These are phyloP conservation scores for Peronospora destructor DNA, from an alignment of 352 stramenopile genomes.

Conservation along the genomic window DNA sequence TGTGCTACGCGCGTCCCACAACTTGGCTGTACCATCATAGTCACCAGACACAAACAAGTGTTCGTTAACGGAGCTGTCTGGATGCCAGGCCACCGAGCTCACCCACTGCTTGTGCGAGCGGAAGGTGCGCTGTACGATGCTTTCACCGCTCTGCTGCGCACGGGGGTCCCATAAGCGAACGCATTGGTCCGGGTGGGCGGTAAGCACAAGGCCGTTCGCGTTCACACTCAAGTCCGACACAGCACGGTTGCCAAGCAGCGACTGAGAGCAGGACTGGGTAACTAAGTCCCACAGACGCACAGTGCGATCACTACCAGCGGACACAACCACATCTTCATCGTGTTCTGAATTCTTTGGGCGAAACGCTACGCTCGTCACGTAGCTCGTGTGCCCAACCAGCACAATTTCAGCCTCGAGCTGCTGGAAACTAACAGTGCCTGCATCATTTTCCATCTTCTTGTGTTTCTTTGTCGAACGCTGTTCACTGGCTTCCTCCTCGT, in stretches of 20 bases:
- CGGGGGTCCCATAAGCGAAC: conserved; percentile 80
- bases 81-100: conserved; percentile 66
- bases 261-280: conserved; percentile 67
- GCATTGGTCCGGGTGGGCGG: conserved; percentile 72
- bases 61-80: conserved; percentile 35
- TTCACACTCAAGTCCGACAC: conserved; percentile 72
- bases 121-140: conserved; percentile 71
- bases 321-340: conserved; percentile 50
- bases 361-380: conserved; percentile 70
- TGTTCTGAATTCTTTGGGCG: conserved; percentile 36
- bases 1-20: conserved; percentile 71
- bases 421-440: conserved; percentile 46
- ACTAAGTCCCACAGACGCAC: conserved; percentile 76
- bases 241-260: conserved; percentile 65
- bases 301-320: conserved; percentile 57
- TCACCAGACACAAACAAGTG: conserved; percentile 64
- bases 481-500: conserved; percentile 17
- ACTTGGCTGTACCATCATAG: conserved; percentile 76
- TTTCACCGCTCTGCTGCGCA: conserved; percentile 58
- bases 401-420: conserved; percentile 70
- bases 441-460: conserved; percentile 40
- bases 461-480: conserved; percentile 62
- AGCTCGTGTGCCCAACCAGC: conserved; percentile 70
- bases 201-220: conserved; percentile 52
- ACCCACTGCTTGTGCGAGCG: conserved; percentile 84